These are phyloP conservation scores for Anastatica hierochuntica DNA, from an alignment of 345 rosid genomes.

Conservation along the genomic window DNA sequence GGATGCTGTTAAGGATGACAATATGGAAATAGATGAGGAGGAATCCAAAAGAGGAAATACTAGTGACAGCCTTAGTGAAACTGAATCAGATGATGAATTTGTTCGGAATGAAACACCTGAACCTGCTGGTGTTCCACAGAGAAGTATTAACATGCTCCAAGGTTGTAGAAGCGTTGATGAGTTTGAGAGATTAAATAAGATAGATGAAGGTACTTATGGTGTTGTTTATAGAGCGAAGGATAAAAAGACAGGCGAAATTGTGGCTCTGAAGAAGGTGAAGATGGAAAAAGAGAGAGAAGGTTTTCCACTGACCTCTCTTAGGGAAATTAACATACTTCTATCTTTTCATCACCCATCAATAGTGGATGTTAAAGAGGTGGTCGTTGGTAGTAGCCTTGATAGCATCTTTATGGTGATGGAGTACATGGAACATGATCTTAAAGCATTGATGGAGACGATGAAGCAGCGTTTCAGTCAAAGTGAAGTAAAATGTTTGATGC, in stretches of 20 bases:
- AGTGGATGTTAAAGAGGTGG: conserved; percentile 98
- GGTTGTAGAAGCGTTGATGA: conserved; percentile 99
- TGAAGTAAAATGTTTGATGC: conserved; percentile 97
- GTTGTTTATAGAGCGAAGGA: conserved; percentile 97
- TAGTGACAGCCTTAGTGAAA: conserved; percentile 32
- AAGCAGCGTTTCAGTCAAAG: conserved; percentile 98
- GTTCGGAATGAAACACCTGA: conserved; percentile 46
- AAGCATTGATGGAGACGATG: conserved; percentile 93
- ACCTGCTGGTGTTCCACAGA: conserved; percentile 48
- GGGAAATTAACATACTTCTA: conserved; percentile 96
- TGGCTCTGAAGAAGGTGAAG: conserved; percentile 97
- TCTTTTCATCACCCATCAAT: conserved; percentile 92
- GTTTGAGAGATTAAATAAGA: conserved; percentile 93
- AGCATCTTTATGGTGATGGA: conserved; percentile 99
- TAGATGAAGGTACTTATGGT: conserved; percentile 99
- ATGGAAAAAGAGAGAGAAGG: conserved; percentile 99
- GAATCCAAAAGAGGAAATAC: conserved; percentile 26
- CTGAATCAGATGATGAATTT: conserved; percentile 46
- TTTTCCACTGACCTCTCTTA: conserved; percentile 84
- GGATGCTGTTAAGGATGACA: conserved; percentile 48
- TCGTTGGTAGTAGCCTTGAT: conserved; percentile 87
- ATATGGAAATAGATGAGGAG: conserved; percentile 63
- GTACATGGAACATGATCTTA: conserved; percentile 98
- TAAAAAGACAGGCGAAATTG: conserved; percentile 86
- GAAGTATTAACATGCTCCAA: conserved; percentile 89